Evolutionary conservation across 106 monocot species (phyloP), one percentile per base, ranked within the genome.

Genomic region (Agapanthus africanus): DNA sequence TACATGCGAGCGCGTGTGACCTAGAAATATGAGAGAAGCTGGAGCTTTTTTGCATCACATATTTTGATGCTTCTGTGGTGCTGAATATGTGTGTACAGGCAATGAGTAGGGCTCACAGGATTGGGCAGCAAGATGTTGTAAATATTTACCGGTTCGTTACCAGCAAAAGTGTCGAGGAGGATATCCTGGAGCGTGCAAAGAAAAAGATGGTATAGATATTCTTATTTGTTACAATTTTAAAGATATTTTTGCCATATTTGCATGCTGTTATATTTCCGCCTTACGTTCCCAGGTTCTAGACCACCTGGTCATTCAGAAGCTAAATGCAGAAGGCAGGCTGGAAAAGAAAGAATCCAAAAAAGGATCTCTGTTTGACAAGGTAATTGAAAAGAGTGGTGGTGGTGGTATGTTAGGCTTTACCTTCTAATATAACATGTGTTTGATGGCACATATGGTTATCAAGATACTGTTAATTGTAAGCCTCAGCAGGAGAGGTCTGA

Each of bases 291-390:
- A 99, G 97, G 97, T 99, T 57, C 87, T 99, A 50, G 97, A 99
- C 87, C 97, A 99, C 76, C 66, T 99, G 33, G 97, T 99, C 37
- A 99, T 99, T 81, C 97, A 99, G 81, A 99, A 99, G 76, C 78
- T 99, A 34, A 99, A 99, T 87, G 93, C 92, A 70, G 97, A 99
- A 67, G 97, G 97, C 7, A 87, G 92, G 59, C 81, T 99, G 39
- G 97, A 99, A 78, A 99, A 93, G 85, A 99, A 99, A 77, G 97
- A 99, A 77, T 72, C 92, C 15, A 99, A 99, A 39, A 99, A 99
- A 67, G 93, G 92, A 70, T 82, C 97, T 59, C 79, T 99, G 80
- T 99, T 99, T 90, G 97, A 99, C 76, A 99, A 99, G 93, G 97
- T 90, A 70, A 61, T 27, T 33, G 4, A 26, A 9, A n/a, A 54